phyloP scores from a whole-genome alignment of 164 flowering plant genomes.

The Macadamia tetraphylla region DNA sequence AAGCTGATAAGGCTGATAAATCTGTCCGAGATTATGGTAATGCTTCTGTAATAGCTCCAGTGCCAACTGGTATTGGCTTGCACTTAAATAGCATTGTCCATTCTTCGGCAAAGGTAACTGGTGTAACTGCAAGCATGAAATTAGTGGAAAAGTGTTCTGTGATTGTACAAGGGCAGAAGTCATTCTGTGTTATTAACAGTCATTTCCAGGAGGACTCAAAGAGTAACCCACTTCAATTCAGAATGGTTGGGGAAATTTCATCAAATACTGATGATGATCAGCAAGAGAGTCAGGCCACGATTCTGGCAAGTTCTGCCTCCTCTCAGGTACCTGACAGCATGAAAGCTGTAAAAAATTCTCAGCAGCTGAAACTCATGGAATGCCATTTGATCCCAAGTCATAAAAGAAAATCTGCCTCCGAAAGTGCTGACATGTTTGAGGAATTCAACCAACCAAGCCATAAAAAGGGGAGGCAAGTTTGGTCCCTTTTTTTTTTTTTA shows the following conservation, averaged over 20 bases:
- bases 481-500: background rate
- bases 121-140: constrained; percentile 18
- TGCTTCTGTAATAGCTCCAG: constrained; percentile 23
- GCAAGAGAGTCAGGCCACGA: constrained; percentile 15
- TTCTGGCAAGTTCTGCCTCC: constrained; percentile 16
- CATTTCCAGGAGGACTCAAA: constrained; percentile 16
- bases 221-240: constrained; percentile 14
- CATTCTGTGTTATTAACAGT: constrained; percentile 6
- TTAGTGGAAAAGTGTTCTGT: constrained; percentile 13
- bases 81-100: constrained; percentile 56
- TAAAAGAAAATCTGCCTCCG: constrained; percentile 20
- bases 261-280: constrained; percentile 15
- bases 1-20: constrained; percentile 7
- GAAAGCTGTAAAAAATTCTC: constrained; percentile 12
- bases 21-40: constrained; percentile 17
- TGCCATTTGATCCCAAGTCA: constrained; percentile 16
- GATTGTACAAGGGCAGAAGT: constrained; percentile 15
- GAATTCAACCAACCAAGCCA: constrained; percentile 39
- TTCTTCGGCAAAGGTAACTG: constrained; percentile 20
- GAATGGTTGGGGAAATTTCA: constrained; percentile 15
- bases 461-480: constrained; percentile 44
- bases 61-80: constrained; percentile 60
- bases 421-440: constrained; percentile 24
- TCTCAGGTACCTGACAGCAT: constrained; percentile 13
- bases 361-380: constrained; percentile 15